Conservation (phyloP, 371 early-diverging fungal genomes). For the Mycotypha africana region DNA sequence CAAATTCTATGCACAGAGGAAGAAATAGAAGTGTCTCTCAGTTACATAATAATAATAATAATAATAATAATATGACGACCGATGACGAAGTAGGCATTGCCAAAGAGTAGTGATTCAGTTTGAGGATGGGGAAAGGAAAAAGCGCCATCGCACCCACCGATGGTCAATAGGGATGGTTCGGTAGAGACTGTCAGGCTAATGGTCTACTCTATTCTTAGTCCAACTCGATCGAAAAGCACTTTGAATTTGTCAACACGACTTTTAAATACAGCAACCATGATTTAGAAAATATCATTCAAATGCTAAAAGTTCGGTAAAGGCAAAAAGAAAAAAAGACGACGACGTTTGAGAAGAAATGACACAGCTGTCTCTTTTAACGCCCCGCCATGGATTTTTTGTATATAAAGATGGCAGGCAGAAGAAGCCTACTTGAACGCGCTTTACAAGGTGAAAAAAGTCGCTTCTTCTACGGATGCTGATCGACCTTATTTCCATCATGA, state of each 20-base stretch:
- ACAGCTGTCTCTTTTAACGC: too few species aligned
- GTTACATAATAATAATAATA: neutral
- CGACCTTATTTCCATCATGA: neutral
- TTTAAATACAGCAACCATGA: slow-evolving; percentile 39
- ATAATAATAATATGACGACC: too few species aligned
- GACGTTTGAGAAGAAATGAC: too few species aligned
- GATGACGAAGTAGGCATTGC: slow-evolving; percentile 13
- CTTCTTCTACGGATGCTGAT: slow-evolving; percentile 16
- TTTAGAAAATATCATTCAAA: slow-evolving; percentile 27
- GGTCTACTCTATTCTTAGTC: too few species aligned
- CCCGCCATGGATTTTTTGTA: too few species aligned
- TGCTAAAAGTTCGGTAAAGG: slow-evolving; percentile 34
- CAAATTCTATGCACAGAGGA: slow-evolving; percentile 7
- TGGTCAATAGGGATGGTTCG: too few species aligned
- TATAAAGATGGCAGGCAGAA: too few species aligned
- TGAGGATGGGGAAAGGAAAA: too few species aligned
- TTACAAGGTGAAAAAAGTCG: slow-evolving; percentile 21
- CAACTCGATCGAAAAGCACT: slow-evolving; percentile 26
- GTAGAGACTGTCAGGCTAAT: too few species aligned
- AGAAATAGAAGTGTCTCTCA: slow-evolving; percentile 9
- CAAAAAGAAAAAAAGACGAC: too few species aligned
- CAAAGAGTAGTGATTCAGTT: too few species aligned
- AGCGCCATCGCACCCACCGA: too few species aligned
- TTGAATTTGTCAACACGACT: slow-evolving; percentile 31
- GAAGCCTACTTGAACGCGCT: slow-evolving; percentile 29